A percentile compares a stretch with the other conserved stretches of the same genome.
These are phyloP conservation scores for Alternaria postmessia DNA, from an alignment of 2,329 filamentous ascomycete genomes.

Conservation along the genomic window DNA sequence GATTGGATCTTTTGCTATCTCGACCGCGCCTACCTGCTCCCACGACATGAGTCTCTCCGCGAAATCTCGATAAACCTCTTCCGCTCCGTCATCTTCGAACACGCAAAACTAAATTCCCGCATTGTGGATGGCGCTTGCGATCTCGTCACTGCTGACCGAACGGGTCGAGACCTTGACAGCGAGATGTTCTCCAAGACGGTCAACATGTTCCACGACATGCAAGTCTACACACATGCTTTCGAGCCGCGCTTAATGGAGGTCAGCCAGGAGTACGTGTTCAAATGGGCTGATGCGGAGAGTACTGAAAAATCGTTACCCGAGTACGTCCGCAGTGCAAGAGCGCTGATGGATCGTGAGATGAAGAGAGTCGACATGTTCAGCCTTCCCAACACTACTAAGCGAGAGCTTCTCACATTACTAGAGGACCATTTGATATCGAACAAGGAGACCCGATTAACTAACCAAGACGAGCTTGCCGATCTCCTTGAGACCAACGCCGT, in stretches of 20 bases:
- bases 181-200: slow-evolving; percentile 75
- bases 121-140: slow-evolving; percentile 77
- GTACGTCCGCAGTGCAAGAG: slow-evolving; percentile 76
- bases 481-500: slow-evolving; percentile 76
- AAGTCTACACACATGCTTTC: slow-evolving; percentile 80
- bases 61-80: slow-evolving; percentile 83
- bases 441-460: slow-evolving; percentile 66
- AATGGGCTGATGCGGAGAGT: slow-evolving; percentile 74
- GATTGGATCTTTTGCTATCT: slow-evolving; percentile 93
- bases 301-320: slow-evolving; percentile 69
- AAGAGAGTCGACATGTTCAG: slow-evolving; percentile 80
- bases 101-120: slow-evolving; percentile 60
- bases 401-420: slow-evolving; percentile 75
- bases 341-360: slow-evolving; percentile 75
- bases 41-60: slow-evolving; percentile 78
- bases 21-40: slow-evolving; percentile 86
- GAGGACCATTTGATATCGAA: slow-evolving; percentile 75
- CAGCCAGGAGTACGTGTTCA: slow-evolving; percentile 72
- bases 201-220: slow-evolving; percentile 83
- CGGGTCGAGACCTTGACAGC: slow-evolving; percentile 64
- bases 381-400: slow-evolving; percentile 83
- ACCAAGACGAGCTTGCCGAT: slow-evolving; percentile 71
- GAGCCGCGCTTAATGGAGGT: slow-evolving; percentile 76
- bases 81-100: slow-evolving; percentile 66
- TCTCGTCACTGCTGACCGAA: slow-evolving; percentile 77